Percentiles rank a stretch among this genome's conserved stretches.
phyloP scores from a whole-genome alignment of 768 basidiomycete genomes.

The Leccinum ochraceum region DNA sequence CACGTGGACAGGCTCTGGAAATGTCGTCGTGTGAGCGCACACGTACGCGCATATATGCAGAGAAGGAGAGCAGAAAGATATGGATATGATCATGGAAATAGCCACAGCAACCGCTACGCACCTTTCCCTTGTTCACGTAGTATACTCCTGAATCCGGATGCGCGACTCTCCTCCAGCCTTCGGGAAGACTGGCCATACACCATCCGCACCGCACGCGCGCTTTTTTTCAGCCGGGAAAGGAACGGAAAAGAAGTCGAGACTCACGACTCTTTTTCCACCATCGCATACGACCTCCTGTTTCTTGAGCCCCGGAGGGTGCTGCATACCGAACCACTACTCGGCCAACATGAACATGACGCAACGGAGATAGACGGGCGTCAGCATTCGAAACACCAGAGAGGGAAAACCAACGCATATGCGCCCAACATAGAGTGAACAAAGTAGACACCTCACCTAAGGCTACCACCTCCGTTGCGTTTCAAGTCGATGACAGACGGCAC shows the following conservation, averaged over 20 bases:
- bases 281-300: background rate
- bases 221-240: background rate
- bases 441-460: background rate
- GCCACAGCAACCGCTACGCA: conserved; percentile 9
- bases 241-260: conserved; percentile 7
- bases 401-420: background rate
- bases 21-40: background rate
- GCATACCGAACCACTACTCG: background rate
- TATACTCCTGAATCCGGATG: conserved; percentile 37
- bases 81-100: background rate
- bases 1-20: conserved; percentile 16
- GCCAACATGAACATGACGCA: too few species aligned
- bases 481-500: background rate
- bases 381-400: background rate
- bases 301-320: background rate
- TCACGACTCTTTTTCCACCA: background rate
- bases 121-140: conserved; percentile 34
- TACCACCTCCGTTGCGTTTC: background rate
- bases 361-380: background rate
- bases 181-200: conserved; percentile 9
- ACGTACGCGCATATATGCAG: background rate
- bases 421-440: background rate
- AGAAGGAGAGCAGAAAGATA: background rate
- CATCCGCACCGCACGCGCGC: background rate
- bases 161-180: conserved; percentile 29